These are phyloP conservation scores for Hemileccinum rubropunctum DNA, from an alignment of 768 basidiomycete species.

Conservation along the genomic window DNA sequence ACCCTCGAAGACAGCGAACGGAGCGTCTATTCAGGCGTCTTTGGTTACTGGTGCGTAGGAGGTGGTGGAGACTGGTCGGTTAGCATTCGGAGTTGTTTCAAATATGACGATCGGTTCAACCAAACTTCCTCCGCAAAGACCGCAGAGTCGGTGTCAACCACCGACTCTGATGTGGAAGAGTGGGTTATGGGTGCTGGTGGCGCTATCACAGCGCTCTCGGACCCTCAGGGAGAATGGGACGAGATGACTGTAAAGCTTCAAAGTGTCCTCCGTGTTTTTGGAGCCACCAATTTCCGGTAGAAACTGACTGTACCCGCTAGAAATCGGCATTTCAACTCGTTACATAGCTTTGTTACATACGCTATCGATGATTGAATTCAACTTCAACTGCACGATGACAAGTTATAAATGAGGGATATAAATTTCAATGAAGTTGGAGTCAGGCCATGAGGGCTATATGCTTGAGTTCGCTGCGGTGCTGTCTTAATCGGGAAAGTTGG, in stretches of 20 bases:
- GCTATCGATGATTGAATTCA: conserved; percentile 31
- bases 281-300: conserved; percentile 30
- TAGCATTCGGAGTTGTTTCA: conserved; percentile 90
- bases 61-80: conserved; percentile 93
- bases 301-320: conserved; percentile 8
- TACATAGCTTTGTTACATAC: neutral
- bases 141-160: conserved; percentile 10
- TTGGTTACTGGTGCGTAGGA: conserved; percentile 89
- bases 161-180: conserved; percentile 38
- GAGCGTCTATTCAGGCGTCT: conserved; percentile 86
- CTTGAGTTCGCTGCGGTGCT: conserved; percentile 60
- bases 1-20: conserved; percentile 70
- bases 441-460: conserved; percentile 79
- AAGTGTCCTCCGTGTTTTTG: conserved; percentile 69
- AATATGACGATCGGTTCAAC: conserved; percentile 44
- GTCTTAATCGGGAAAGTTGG: conserved; percentile 7
- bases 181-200: conserved; percentile 93
- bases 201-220: conserved; percentile 91
- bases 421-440: conserved; percentile 14
- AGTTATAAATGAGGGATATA: neutral
- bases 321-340: too few relatives aligned
- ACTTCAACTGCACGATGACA: conserved; percentile 27
- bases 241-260: conserved; percentile 89
- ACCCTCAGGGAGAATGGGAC: conserved; percentile 87
- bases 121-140: conserved; percentile 9